Evolutionary conservation across 2,329 filamentous ascomycete genomes (phyloP).

Genomic region (Fusarium avenaceum): DNA sequence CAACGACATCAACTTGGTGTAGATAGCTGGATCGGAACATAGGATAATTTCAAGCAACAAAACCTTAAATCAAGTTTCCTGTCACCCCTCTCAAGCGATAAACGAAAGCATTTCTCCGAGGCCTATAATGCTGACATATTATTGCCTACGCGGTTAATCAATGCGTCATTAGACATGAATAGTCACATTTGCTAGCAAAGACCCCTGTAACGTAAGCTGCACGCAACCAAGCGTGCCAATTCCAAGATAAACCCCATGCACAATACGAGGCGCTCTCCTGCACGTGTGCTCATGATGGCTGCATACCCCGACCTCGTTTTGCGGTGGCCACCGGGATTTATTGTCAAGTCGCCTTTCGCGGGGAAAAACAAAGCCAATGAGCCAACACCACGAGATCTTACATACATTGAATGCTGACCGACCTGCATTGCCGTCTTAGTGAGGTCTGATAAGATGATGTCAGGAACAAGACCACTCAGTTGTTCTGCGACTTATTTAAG

Average conservation of each 20-base stretch:
- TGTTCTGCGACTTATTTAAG: slow-evolving; percentile 15
- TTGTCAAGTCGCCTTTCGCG: neutral
- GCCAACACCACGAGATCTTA: slow-evolving; percentile 24
- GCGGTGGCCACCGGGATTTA: slow-evolving; percentile 1
- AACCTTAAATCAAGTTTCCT: neutral
- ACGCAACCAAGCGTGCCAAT: neutral
- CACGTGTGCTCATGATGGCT: neutral
- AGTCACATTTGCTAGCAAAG: neutral
- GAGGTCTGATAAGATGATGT: slow-evolving; percentile 9
- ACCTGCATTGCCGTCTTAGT: slow-evolving; percentile 10
- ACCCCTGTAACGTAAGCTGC: slow-evolving; percentile 9
- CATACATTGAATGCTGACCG: neutral
- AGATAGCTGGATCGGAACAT: no score
- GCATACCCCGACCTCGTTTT: neutral
- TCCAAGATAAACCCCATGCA: slow-evolving; percentile 6
- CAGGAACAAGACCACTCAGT: neutral
- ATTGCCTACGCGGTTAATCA: neutral
- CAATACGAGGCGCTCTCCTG: neutral
- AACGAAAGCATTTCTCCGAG: neutral
- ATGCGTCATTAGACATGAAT: slow-evolving; percentile 21
- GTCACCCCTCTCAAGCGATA: neutral
- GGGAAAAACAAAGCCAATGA: slow-evolving; percentile 6
- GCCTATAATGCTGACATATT: neutral
- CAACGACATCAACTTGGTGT: no score
- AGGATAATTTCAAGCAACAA: no score